Base-by-base conservation (phyloP, 441 rosid species). In the Populus hybrid region DNA sequence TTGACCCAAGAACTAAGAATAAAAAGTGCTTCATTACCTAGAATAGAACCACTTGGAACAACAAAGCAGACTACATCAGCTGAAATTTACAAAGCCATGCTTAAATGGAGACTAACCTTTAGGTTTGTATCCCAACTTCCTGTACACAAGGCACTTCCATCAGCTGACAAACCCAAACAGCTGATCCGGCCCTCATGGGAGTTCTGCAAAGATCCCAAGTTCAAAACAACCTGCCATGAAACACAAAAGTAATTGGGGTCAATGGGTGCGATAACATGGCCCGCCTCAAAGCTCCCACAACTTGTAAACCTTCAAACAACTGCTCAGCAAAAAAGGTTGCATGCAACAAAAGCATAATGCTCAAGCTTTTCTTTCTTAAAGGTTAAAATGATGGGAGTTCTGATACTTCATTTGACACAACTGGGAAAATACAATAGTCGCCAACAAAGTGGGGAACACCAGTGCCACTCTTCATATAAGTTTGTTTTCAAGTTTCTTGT, bases 111-210 rank as follows among this genome's bases (percentile, higher is more conserved):
- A 80, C 90, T 84, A 69, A 93, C 99, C 98, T 97, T 95, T 67
- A 93, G 90, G 82, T 92, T 95, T 88, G 97, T 89, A 85, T 97
- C 99, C 85, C 82, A 97, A 86, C 99, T 95, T 88, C 99, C 99
- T 83, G 98, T 93, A 87, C 99, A 94, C 80, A 97, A 83, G 83
- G 99, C 99, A 86, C 99, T 97, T 84, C 99, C 99, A 85, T 97
- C 99, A 75, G 97, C 89, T 61, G 98, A 93, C 89, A 97, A 82
- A 71, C 95, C 98, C 90, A 95, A 85, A 86, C 99, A 95, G 81
- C 89, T 95, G 81, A 95, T 88, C 83, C 91, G 83, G 67, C 79
- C 77, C 82, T 81, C 92, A 46, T 97, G 99, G 3, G 99, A 95
- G 84, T 88, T 90, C 40, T 93, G 94, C 71, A 90, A 84, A 24